Conservation (phyloP, 2,329 filamentous ascomycete genomes). For the Ophiognomonia clavigignenti-juglandacearum region DNA sequence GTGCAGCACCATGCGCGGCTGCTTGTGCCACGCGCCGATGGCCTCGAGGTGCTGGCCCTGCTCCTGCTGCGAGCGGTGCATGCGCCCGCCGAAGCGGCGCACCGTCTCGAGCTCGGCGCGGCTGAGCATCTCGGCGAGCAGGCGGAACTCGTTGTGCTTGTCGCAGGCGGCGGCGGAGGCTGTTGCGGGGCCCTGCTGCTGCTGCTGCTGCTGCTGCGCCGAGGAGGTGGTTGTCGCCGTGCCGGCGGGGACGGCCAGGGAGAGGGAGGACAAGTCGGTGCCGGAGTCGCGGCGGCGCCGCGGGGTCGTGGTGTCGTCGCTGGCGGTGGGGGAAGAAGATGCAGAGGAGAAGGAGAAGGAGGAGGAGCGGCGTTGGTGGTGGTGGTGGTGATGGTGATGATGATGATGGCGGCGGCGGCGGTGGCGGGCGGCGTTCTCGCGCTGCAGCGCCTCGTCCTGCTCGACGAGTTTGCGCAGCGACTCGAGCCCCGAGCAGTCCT, state of each 20-base stretch:
- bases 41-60: constrained; percentile 23
- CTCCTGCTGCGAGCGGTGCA: constrained; percentile 48
- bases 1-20: constrained; percentile 35
- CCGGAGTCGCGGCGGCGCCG: not conserved
- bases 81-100: constrained; percentile 56
- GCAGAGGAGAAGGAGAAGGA: too few relatives aligned
- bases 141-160: constrained; percentile 57
- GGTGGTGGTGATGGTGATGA: too few relatives aligned
- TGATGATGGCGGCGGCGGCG: too few relatives aligned
- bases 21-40: constrained; percentile 33
- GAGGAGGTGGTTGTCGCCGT: not conserved
- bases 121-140: constrained; percentile 67
- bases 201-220: too few relatives aligned
- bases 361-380: too few relatives aligned
- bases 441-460: constrained; percentile 24
- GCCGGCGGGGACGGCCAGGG: not conserved
- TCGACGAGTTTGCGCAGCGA: constrained; percentile 48
- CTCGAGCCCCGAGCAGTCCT: constrained; percentile 61
- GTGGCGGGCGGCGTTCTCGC: too few relatives aligned
- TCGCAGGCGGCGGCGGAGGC: not conserved
- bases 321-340: not conserved
- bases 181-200: too few relatives aligned
- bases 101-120: constrained; percentile 61
- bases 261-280: not conserved
- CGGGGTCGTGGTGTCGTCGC: not conserved